Evolutionary conservation across 192 early-diverging fungal genomes (phyloP).

Genomic region (Coemansia sp.): DNA sequence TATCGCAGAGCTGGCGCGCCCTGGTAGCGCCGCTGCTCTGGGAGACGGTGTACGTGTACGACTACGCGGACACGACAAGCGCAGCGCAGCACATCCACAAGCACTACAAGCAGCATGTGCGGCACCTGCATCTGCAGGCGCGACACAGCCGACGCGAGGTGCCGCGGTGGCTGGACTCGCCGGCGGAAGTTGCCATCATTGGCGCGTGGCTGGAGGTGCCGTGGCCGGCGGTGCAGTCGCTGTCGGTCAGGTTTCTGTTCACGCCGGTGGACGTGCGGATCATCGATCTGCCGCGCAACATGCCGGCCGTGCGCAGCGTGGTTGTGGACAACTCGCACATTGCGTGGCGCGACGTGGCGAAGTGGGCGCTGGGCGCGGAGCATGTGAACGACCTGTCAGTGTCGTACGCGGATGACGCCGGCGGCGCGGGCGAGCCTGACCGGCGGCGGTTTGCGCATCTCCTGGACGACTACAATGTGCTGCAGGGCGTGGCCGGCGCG

Average conservation of each 20-base stretch:
- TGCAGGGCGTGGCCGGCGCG: slow-evolving; percentile 34
- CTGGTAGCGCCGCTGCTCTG: slow-evolving; percentile 50
- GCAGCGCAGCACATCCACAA: slow-evolving; percentile 41
- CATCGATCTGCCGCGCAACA: slow-evolving; percentile 45
- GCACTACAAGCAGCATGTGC: slow-evolving; percentile 45
- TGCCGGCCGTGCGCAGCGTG: slow-evolving; percentile 32
- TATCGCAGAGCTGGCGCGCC: slow-evolving; percentile 54
- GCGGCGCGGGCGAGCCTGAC: slow-evolving; percentile 29
- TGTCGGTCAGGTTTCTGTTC: slow-evolving; percentile 52
- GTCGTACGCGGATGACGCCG: slow-evolving; percentile 35
- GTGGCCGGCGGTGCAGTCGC: slow-evolving; percentile 40
- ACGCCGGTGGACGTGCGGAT: slow-evolving; percentile 52
- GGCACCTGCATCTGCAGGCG: slow-evolving; percentile 43
- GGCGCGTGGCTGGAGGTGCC: slow-evolving; percentile 52
- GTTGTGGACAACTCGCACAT: slow-evolving; percentile 55
- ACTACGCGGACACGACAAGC: slow-evolving; percentile 26
- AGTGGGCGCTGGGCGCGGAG: slow-evolving; percentile 43
- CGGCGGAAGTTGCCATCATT: slow-evolving; percentile 50
- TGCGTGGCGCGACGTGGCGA: slow-evolving; percentile 55
- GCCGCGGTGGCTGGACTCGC: slow-evolving; percentile 53
- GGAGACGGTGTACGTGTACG: slow-evolving; percentile 47
- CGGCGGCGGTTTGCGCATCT: slow-evolving; percentile 47
- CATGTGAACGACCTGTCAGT: slow-evolving; percentile 44
- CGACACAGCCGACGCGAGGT: slow-evolving; percentile 42
- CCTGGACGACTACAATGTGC: slow-evolving; percentile 53